Conservation (phyloP, 257 asterid genomes). For the Coffea eugenioides region DNA sequence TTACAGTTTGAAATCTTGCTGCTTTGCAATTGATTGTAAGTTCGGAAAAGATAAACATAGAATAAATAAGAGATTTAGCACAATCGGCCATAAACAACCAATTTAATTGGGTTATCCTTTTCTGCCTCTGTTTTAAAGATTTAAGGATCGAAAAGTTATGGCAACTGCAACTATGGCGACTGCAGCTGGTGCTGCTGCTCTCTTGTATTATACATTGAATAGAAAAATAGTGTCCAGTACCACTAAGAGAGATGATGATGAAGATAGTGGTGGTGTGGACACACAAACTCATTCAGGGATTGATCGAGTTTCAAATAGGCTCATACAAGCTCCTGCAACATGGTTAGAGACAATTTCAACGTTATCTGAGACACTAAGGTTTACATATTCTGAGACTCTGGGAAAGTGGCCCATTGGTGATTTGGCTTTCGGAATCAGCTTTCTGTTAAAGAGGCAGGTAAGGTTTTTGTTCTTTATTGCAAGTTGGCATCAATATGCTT, state of each 20-base stretch:
- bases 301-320: slow-evolving; percentile 80
- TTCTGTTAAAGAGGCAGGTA: slow-evolving; percentile 95
- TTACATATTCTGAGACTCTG: slow-evolving; percentile 93
- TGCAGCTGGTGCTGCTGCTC: slow-evolving; percentile 99
- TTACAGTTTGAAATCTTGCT: not conserved
- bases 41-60: too few relatives aligned
- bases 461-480: slow-evolving; percentile 4
- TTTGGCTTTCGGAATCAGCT: slow-evolving; percentile 96
- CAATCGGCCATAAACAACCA: not conserved
- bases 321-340: slow-evolving; percentile 96
- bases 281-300: slow-evolving; percentile 50
- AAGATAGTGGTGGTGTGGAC: slow-evolving; percentile 44
- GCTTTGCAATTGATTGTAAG: not conserved
- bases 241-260: slow-evolving; percentile 53
- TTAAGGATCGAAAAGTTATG: slow-evolving; percentile 62
- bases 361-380: slow-evolving; percentile 90
- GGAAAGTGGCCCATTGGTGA: slow-evolving; percentile 99
- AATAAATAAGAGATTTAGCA: not conserved
- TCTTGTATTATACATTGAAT: slow-evolving; percentile 81
- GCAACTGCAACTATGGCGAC: slow-evolving; percentile 99
- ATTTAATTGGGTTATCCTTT: not conserved
- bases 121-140: slow-evolving; percentile 9
- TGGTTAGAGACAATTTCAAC: slow-evolving; percentile 97
- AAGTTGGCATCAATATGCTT: not conserved
- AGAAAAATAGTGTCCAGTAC: slow-evolving; percentile 55